Base-by-base conservation (phyloP, 1,284 basidiomycete genomes). In the Lignosus rhinocerotis region DNA sequence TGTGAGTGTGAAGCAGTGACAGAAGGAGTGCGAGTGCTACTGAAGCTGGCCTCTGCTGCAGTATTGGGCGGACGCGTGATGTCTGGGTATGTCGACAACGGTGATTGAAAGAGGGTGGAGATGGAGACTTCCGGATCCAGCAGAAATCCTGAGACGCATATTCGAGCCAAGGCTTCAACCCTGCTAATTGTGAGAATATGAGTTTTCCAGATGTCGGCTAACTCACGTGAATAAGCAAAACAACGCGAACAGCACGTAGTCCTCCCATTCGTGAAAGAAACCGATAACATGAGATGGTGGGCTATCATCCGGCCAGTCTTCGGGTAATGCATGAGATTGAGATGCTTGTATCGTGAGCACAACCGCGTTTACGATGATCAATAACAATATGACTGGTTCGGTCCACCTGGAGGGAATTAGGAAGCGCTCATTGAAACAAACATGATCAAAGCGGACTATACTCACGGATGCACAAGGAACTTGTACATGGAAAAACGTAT, bases 171-270 rank as follows among this genome's bases (percentile, higher is more conserved):
- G 54, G 92, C 86, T 77, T 99, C 96, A 41, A 97, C 59, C 5
- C 93, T 94, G 62, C 10, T 42, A 9, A 44, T 25, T 33, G 39
- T 60, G 9, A 55, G 55, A 30, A 51, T 39, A 21, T 48, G 45
- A 14, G 36, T 42, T 43, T 31, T 17, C 47, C 43, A 46, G 36
- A 45, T 25, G 45, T 21, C 17, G 43, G 38, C 31, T 25, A 0
- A 86, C 92, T 68, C 74, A 92, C 86, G 94, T 96, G 80, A 95
- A 98, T 63, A 93, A 67, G 64, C 86, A 75, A 73, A 98, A 98
- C 56, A 98, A 76, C 34, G 69, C 82, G 70, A 98, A 92, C 17
- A 98, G 77, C 19, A 82, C 86, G 68, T 86, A 88, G 73, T 98
- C 95, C 67, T 94, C 90, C 93, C 95, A 96, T 12, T 75, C 68